phyloP scores from a whole-genome alignment of 2,329 filamentous ascomycete species.

The Akanthomyces lecanii region DNA sequence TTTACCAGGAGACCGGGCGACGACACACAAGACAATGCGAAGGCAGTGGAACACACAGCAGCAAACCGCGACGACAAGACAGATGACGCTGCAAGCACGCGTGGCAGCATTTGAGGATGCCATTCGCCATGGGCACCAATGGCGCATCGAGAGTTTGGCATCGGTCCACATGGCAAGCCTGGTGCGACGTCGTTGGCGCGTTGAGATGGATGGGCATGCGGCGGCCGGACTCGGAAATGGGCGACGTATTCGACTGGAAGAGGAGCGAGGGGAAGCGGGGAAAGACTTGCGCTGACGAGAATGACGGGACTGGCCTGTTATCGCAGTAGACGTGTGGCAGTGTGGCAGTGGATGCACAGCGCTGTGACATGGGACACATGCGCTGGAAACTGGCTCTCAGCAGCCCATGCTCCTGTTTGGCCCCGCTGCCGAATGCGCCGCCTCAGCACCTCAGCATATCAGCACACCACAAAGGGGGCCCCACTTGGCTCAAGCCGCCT shows the following conservation, averaged over 20 bases:
- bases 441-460: background rate
- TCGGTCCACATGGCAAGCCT: conserved; percentile 14
- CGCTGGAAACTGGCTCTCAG: background rate
- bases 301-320: background rate
- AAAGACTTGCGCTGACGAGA: background rate
- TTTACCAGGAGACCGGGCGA: background rate
- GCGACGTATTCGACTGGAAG: background rate
- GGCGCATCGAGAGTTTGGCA: conserved; percentile 9
- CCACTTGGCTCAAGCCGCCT: conserved; percentile 5
- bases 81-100: background rate
- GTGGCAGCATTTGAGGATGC: background rate
- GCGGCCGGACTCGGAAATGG: conserved; percentile 7
- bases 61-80: background rate
- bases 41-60: background rate
- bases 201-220: background rate
- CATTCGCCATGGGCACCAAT: background rate
- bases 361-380: background rate
- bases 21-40: background rate
- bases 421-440: background rate
- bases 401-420: background rate
- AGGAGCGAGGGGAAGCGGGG: background rate
- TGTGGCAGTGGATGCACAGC: background rate
- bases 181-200: conserved; percentile 14
- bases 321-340: background rate
- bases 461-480: background rate